A percentile compares a stretch with the other conserved stretches of the same genome.
Evolutionary conservation across 805 yeast species (phyloP).

Genomic region (Wickerhamomyces sydowiorum): DNA sequence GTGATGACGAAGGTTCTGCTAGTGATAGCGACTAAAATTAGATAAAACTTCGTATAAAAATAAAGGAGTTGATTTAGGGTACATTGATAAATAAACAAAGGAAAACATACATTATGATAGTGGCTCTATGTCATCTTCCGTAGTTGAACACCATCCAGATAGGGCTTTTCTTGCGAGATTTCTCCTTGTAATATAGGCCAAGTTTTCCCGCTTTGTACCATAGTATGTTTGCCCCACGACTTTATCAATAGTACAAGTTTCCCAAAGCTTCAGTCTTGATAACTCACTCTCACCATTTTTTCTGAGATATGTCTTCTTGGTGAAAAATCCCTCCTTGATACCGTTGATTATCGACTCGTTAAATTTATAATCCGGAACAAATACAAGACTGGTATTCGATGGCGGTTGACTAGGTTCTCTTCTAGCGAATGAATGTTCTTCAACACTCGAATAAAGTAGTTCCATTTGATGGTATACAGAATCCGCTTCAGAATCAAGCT

Average conservation of each 20-base stretch:
- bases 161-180: conserved; percentile 23
- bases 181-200: conserved; percentile 27
- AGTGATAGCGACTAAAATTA: background rate
- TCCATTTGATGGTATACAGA: background rate
- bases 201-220: conserved; percentile 24
- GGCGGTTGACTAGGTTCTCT: conserved; percentile 10
- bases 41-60: background rate
- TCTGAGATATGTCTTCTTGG: conserved; percentile 39
- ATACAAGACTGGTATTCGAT: conserved; percentile 23
- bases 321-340: conserved; percentile 50
- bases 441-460: background rate
- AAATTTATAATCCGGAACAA: conserved; percentile 14
- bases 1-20: conserved; percentile 24
- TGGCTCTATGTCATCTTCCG: conserved; percentile 38
- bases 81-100: too few relatives aligned
- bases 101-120: too few relatives aligned
- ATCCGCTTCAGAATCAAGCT: background rate
- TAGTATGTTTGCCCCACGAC: conserved; percentile 18
- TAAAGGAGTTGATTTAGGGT: background rate
- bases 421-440: conserved; percentile 1
- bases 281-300: conserved; percentile 36
- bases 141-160: conserved; percentile 43
- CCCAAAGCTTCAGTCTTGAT: conserved; percentile 24
- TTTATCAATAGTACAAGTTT: conserved; percentile 13
- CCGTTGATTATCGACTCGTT: conserved; percentile 45